phyloP scores from a whole-genome alignment of 148 eudicot genomes.

The Vaccinium darrowii region DNA sequence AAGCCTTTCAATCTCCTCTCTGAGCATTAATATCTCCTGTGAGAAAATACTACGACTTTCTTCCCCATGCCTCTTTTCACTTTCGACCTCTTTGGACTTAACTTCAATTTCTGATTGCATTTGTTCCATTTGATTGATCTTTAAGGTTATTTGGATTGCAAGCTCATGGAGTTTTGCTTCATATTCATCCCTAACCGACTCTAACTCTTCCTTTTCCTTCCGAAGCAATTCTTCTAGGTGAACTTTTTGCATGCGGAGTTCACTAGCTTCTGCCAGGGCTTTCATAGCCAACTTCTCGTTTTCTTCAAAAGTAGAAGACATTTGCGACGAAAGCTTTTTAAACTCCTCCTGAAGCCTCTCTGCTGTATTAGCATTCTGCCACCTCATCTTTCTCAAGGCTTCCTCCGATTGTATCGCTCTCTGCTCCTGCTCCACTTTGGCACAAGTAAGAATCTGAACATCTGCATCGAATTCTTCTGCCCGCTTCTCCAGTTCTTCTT shows the following conservation, averaged over 20 bases:
- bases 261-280: slow-evolving; percentile 66
- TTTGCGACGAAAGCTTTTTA: slow-evolving; percentile 60
- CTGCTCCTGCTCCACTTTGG: slow-evolving; percentile 84
- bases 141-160: slow-evolving; percentile 34
- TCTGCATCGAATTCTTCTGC: slow-evolving; percentile 72
- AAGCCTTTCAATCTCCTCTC: slow-evolving; percentile 48
- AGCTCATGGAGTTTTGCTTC: slow-evolving; percentile 58
- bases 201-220: slow-evolving; percentile 55
- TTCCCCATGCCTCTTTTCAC: slow-evolving; percentile 43
- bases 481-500: slow-evolving; percentile 72
- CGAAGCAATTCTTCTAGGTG: slow-evolving; percentile 64
- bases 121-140: slow-evolving; percentile 39
- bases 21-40: slow-evolving; percentile 39
- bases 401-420: slow-evolving; percentile 91
- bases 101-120: slow-evolving; percentile 42
- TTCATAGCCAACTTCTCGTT: slow-evolving; percentile 75
- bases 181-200: slow-evolving; percentile 44
- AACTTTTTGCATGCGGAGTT: slow-evolving; percentile 56
- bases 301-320: slow-evolving; percentile 71
- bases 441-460: slow-evolving; percentile 57
- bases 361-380: slow-evolving; percentile 80
- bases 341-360: slow-evolving; percentile 86
- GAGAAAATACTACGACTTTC: slow-evolving; percentile 36
- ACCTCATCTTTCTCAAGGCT: slow-evolving; percentile 57
- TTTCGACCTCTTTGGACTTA: slow-evolving; percentile 40